Evolutionary conservation across 208 protist genomes (phyloP).

Genomic region (Leishmania martiniquensis): DNA sequence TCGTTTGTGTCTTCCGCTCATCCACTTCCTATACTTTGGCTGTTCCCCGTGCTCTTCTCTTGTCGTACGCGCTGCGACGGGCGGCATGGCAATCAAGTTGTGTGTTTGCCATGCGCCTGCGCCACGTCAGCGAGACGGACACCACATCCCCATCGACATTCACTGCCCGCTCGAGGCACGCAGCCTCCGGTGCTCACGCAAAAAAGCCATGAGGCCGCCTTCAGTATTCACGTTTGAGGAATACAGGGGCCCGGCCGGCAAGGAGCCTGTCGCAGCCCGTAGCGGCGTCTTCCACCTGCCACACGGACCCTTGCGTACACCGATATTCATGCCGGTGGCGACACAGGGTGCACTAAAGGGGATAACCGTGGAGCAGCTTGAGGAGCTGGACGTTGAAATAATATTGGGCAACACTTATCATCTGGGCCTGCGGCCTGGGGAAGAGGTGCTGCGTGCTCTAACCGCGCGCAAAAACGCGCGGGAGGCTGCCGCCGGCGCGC

Average conservation of each 20-base stretch:
- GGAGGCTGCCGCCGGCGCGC: slow-evolving; percentile 15
- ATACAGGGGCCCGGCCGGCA: slow-evolving; percentile 48
- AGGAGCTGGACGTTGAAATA: slow-evolving; percentile 95
- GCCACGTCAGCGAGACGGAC: background rate
- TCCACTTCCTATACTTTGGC: background rate
- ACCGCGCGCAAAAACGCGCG: slow-evolving; percentile 69
- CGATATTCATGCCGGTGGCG: slow-evolving; percentile 99
- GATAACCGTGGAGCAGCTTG: slow-evolving; percentile 93
- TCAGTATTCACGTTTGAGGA: slow-evolving; percentile 75
- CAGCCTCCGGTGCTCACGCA: background rate
- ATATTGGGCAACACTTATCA: slow-evolving; percentile 99
- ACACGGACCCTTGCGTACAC: slow-evolving; percentile 90
- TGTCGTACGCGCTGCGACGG: background rate
- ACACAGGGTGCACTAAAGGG: slow-evolving; percentile 98
- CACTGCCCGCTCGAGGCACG: background rate
- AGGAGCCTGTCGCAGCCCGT: slow-evolving; percentile 62
- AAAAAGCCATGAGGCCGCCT: slow-evolving; percentile 2
- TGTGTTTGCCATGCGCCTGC: background rate
- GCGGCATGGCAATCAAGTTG: background rate
- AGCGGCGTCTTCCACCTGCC: slow-evolving; percentile 91
- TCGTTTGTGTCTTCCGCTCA: background rate
- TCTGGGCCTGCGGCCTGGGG: slow-evolving; percentile 94
- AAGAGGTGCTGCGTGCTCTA: slow-evolving; percentile 79
- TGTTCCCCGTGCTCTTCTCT: background rate
- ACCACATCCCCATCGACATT: background rate